Evolutionary conservation across 192 early-diverging fungal species (phyloP), one percentile per base, ranked within the genome.

Genomic region (Kappamyces sp.): DNA sequence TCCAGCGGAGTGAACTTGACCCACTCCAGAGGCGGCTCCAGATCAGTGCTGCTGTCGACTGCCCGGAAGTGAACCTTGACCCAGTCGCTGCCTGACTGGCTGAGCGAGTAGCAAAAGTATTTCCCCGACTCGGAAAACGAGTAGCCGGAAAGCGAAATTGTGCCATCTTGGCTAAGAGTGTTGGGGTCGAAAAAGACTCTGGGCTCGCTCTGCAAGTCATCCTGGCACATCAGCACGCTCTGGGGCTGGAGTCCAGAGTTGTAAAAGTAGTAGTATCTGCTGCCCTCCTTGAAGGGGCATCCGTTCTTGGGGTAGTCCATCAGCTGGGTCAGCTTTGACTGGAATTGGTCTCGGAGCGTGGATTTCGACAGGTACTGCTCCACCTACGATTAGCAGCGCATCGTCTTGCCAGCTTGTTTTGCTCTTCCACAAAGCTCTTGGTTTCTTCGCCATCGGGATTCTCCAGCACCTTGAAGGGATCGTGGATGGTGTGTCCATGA

Each of bases 381-480:
- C n/a, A n/a, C n/a, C n/a, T n/a, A n/a, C n/a, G n/a, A n/a, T n/a
- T n/a, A n/a, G n/a, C n/a, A n/a, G n/a, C n/a, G n/a, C n/a, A n/a
- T n/a, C n/a, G n/a, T 43, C 53, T 57, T 11, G 75, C 61, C 33
- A 86, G 29, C 61, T 64, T 59, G 63, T 77, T 79, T 59, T 88
- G 86, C 8, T 66, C 76, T n/a, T 82, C 65, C 12, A 86, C 77
- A 67, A 85, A 88, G 2, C 63, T 72, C 48, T 77, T 68, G 53
- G 85, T 88, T 60, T 86, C 76, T 34, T 70, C 63, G 0, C 71
- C 59, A 36, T 83, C 73, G 11, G 85, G 82, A 48, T 86, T 78
- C 60, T 88, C 87, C 31, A 88, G 66, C 79, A 81, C 82, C 22
- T 78, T 68, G 65, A 80, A 86, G 36, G 81, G 83, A 41, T 86